Base-by-base conservation (phyloP, 2,329 filamentous ascomycete genomes). In the Nemania diffusa region DNA sequence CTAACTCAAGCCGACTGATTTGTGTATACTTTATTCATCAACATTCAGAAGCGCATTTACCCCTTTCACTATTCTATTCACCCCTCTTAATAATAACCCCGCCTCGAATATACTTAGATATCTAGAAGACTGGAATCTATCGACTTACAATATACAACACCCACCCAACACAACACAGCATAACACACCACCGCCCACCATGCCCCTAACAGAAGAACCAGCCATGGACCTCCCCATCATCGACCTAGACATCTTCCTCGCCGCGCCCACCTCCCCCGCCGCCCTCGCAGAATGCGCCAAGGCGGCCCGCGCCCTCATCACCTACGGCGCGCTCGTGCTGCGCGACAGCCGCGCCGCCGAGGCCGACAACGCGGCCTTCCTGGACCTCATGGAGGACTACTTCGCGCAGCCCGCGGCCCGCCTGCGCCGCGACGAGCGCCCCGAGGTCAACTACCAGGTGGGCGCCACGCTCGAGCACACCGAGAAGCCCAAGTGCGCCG, bases 311-410 rank as follows among this genome's bases (percentile, higher is more conserved):
- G 87, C 86, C 34, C 84, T 89, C 63, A 85, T 89, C 75, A 84
- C 84, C 17, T 88, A 87, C 77, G 87, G 87, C 65, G 87, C 87
- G 8, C 82, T 89, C 22, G 80, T 89, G 26, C 81, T 89, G 52
- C 87, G 87, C 79, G 87, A 89, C 79, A 84, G 84, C 58, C 86
- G 87, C 69, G 87, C 88, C 13, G 80, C 84, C 20, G 84, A 86
- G 72, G 72, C 78, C 2, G 84, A 87, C 78, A 89, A 89, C 79
- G 79, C 79, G 27, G 78, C 80, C 61, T 89, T 89, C 72, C 84
- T 89, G 64, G 86, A 89, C 76, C 81, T 89, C 42, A 83, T 89
- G n/a, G 87, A 89, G 78, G 86, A 88, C 79, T 89, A 89, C 81
- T 89, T 89, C 73, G 86, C 85, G 37, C 87, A 89, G 77, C 84